Base-by-base conservation (phyloP, 768 basidiomycete species). In the Auriscalpium orientale region DNA sequence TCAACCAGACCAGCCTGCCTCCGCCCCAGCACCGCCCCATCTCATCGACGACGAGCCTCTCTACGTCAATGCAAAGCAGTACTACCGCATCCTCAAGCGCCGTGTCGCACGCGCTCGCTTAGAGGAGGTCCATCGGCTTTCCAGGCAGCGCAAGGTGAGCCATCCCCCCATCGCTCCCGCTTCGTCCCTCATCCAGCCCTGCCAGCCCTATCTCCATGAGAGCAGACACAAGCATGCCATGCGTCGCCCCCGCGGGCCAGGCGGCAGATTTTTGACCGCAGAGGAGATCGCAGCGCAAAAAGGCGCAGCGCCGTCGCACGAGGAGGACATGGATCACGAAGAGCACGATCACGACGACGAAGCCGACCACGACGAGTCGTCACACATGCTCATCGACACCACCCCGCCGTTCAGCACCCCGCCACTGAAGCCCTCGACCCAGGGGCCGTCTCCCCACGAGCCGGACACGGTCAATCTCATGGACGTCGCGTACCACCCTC, bases 61-160 rank as follows among this genome's bases (percentile, higher is more conserved):
- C 63, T 98, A 98, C 74, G 97, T 99, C 57, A 99, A 99, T 65
- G 95, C 97, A 57, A 99, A 99, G 69, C 97, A 99, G 73, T 99
- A 98, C 70, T 93, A 95, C 65, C 90, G 97, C 68, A 98, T 99
- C 65, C 82, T 99, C 71, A 98, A 98, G 76, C 81, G 97, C 60
- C 81, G 97, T 55, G 82, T 90, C 62, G 94, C 95, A 6, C 76
- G 95, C 46, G 91, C 92, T 3, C 80, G 97, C 49, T 79, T 98
- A 52, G 95, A 97, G 66, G 95, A 98, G 71, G 79, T 98, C 53
- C 94, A 97, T 63, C 80, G 92, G 60, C 81, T 99, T 60, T 94
- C 92, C 56, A 80, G 87, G 63, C 90, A 95, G 70, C 80, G 97
- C 68, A 98, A 99, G 83, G 95, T 90, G 43, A 44, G 64, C 67